These are phyloP conservation scores for Lippia alba DNA, from an alignment of 305 asterid species.

Conservation along the genomic window DNA sequence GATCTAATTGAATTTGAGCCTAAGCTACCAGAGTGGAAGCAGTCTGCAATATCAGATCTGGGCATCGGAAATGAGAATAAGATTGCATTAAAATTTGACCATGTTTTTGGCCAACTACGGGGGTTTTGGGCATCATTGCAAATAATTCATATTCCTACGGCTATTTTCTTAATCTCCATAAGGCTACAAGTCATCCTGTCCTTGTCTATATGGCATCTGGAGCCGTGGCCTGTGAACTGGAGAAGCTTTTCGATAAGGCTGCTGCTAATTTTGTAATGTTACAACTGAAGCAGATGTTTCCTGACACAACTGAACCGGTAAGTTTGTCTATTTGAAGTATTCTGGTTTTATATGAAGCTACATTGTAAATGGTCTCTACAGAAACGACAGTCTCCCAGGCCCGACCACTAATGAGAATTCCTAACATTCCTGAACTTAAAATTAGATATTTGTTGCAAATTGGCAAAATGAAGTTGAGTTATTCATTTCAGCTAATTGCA, in stretches of 20 bases:
- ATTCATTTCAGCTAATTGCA: no score
- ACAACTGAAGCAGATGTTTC: constrained; percentile 89
- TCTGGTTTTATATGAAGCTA: neutral
- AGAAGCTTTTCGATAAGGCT: constrained; percentile 83
- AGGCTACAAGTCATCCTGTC: constrained; percentile 89
- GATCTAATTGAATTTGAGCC: constrained; percentile 82
- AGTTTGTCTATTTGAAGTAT: constrained; percentile 36
- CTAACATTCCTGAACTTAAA: no score
- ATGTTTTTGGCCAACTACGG: constrained; percentile 96
- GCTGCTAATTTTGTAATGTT: constrained; percentile 76
- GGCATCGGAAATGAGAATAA: constrained; percentile 95
- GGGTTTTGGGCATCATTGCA: constrained; percentile 81
- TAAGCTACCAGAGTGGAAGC: constrained; percentile 91
- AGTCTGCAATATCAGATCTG: constrained; percentile 91
- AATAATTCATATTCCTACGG: constrained; percentile 86
- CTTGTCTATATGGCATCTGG: constrained; percentile 99
- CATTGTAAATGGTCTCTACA: neutral
- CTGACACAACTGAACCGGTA: constrained; percentile 84
- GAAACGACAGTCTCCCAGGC: no score
- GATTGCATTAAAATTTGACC: constrained; percentile 76
- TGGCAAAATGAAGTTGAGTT: neutral
- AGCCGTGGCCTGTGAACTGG: constrained; percentile 80
- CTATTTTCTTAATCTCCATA: constrained; percentile 93
- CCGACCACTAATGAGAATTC: no score
- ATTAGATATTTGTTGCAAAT: neutral